Evolutionary conservation across 140 eudicot genomes (phyloP), one percentile per base, ranked within the genome.

Genomic region (Senecio squalidus): DNA sequence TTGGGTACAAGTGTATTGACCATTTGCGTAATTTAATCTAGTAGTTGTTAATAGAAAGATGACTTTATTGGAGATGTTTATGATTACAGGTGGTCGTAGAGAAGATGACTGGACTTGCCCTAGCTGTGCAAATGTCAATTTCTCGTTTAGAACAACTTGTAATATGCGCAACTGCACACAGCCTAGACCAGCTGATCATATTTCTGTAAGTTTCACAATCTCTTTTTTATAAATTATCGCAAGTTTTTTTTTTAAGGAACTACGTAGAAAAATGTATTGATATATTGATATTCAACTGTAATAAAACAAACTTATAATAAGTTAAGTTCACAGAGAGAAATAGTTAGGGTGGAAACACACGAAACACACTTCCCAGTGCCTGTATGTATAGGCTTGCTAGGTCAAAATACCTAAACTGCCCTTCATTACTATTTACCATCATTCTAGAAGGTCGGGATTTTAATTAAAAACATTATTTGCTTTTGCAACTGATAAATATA

Each of bases 91-190:
- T 67, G 94, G 89, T 20, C 89, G 94, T 22, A 80, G 96, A 73
- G 96, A 87, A 66, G 96, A 87, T 76, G 96, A 87, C 67, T 87
- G 96, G 60, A 54, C 43, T 43, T 54, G 60, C 25, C 60, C 60
- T 85, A 78, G 89, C 67, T 87, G 96, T 65, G 96, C 89, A 58
- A 87, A 87, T 75, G 94, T 87, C 78, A 87, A 83, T 55, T 87
- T 87, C 47, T 87, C 96, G 4, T 87, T 87, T 41, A 78, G 96
- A 59, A 87, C 96, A 44, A 87, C 94, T 7, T 87, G 96, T 66
- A 87, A 87, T 61, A 87, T 87, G 96, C 94, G 96, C 23, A 87
- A 78, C 68, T 87, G 96, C 67, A 83, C 96, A n/a, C 96, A 87
- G 67, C 78, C 96, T 22, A 73, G 96, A 55, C 96, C 94, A 55